These are phyloP conservation scores for thale cress (Arabidopsis thaliana) DNA, from an alignment of 345 rosid genomes.

Conservation along the genomic window DNA sequence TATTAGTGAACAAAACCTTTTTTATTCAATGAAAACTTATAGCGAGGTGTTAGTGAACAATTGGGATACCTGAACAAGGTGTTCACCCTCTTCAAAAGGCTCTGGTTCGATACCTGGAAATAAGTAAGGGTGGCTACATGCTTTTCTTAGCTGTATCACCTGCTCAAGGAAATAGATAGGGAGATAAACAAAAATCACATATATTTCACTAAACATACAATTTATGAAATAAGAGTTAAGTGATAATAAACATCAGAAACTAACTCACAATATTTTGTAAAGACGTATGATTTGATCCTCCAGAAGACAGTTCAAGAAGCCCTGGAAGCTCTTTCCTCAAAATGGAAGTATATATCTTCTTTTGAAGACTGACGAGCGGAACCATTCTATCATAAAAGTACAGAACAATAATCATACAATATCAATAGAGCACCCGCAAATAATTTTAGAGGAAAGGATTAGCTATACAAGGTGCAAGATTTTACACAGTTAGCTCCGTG, in stretches of 20 bases:
- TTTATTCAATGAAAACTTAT: neutral
- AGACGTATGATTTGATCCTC: conserved; percentile 66
- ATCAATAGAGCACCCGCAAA: conserved; percentile 10
- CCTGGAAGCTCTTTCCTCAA: conserved; percentile 89
- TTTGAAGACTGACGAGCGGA: conserved; percentile 76
- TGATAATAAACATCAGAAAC: conserved; percentile 30
- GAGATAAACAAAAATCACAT: neutral
- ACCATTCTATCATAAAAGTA: conserved; percentile 61
- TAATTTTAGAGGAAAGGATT: conserved; percentile 10
- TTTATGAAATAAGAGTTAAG: conserved; percentile 2
- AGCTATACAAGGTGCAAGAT: conserved; percentile 15
- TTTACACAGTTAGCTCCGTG: conserved; percentile 84
- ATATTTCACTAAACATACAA: conserved; percentile 17
- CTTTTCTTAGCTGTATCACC: conserved; percentile 90
- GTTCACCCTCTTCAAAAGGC: conserved; percentile 94
- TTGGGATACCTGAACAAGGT: conserved; percentile 75
- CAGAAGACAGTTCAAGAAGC: conserved; percentile 73
- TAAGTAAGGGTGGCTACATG: conserved; percentile 94
- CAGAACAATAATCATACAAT: neutral
- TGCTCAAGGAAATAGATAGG: conserved; percentile 37
- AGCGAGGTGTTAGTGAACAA: conserved; percentile 9
- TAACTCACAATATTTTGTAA: conserved; percentile 78
- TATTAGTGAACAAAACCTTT: neutral
- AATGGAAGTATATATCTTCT: conserved; percentile 76
- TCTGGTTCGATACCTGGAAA: conserved; percentile 95